Conservation (phyloP, 2,329 filamentous ascomycete genomes). For the Thermothelomyces thermophilus region DNA sequence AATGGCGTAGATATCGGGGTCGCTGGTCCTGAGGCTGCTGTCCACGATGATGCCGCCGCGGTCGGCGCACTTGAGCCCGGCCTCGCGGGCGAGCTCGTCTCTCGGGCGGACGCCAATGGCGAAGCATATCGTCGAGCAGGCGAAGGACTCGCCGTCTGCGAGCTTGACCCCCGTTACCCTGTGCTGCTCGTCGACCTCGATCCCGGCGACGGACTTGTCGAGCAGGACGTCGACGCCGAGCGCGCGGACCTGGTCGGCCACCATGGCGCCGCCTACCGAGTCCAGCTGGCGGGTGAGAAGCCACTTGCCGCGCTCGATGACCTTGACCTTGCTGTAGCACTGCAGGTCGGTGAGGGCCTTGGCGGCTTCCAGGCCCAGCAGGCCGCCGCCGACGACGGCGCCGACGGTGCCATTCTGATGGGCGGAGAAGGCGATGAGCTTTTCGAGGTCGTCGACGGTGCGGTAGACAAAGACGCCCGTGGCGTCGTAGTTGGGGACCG, state of each 20-base stretch:
- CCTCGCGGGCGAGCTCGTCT: constrained; percentile 65
- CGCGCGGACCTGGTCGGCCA: constrained; percentile 72
- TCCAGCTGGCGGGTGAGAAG: constrained; percentile 79
- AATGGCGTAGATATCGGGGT: constrained; percentile 72
- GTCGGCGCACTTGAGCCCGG: constrained; percentile 66
- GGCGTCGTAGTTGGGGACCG: constrained; percentile 72
- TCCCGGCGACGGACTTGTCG: constrained; percentile 65
- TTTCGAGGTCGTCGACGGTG: constrained; percentile 73
- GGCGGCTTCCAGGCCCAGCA: constrained; percentile 81
- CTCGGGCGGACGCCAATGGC: constrained; percentile 79
- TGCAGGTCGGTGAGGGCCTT: constrained; percentile 87
- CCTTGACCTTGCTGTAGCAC: constrained; percentile 63
- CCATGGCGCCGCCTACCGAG: constrained; percentile 70
- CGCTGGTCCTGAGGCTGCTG: constrained; percentile 61
- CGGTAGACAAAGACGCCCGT: constrained; percentile 85
- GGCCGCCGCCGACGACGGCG: constrained; percentile 73
- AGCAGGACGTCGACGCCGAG: constrained; percentile 75
- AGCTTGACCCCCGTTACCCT: constrained; percentile 68
- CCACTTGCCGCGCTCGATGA: constrained; percentile 79
- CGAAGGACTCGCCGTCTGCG: constrained; percentile 70
- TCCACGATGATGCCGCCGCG: constrained; percentile 69
- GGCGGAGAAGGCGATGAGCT: constrained; percentile 66
- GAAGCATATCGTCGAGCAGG: constrained; percentile 79
- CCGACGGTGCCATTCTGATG: constrained; percentile 61
- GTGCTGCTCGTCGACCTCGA: constrained; percentile 61